Evolutionary conservation across 2,329 filamentous ascomycete species (phyloP).

Genomic region (Alternaria metachromatica): DNA sequence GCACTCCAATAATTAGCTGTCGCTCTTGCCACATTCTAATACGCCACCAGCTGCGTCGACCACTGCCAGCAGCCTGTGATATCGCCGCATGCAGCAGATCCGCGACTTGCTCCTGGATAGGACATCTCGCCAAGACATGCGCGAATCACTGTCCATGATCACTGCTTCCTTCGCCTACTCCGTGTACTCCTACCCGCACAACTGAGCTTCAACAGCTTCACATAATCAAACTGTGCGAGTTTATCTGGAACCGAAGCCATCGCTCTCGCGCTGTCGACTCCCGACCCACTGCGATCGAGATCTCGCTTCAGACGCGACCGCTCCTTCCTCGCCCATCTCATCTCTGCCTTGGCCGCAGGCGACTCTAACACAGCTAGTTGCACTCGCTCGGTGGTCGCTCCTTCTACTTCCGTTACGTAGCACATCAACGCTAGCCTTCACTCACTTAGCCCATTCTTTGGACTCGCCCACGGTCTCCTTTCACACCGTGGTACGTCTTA

Average conservation of each 20-base stretch:
- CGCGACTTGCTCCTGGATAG: constrained; percentile 12
- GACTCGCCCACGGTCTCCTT: not conserved
- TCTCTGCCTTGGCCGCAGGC: not conserved
- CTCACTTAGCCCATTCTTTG: not conserved
- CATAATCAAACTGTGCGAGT: not conserved
- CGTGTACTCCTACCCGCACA: not conserved
- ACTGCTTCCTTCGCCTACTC: constrained; percentile 1
- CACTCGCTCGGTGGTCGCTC: not conserved
- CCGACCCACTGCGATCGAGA: constrained; percentile 5
- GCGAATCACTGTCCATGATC: constrained; percentile 7
- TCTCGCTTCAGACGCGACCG: constrained; percentile 4
- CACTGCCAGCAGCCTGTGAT: constrained; percentile 5
- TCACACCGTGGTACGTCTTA: not conserved
- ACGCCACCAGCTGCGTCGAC: not conserved
- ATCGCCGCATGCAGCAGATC: not conserved
- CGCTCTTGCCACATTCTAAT: constrained; percentile 19
- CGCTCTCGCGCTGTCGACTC: not conserved
- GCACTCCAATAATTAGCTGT: constrained; percentile 19
- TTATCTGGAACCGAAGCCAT: constrained; percentile 3
- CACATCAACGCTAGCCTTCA: not conserved
- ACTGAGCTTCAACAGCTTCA: not conserved
- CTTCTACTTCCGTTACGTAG: not conserved
- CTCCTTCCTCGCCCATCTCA: constrained; percentile 1
- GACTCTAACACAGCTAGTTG: not conserved
- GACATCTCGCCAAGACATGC: constrained; percentile 28